Base-by-base conservation (phyloP, 1,284 basidiomycete species). In the Abortiporus biennis region DNA sequence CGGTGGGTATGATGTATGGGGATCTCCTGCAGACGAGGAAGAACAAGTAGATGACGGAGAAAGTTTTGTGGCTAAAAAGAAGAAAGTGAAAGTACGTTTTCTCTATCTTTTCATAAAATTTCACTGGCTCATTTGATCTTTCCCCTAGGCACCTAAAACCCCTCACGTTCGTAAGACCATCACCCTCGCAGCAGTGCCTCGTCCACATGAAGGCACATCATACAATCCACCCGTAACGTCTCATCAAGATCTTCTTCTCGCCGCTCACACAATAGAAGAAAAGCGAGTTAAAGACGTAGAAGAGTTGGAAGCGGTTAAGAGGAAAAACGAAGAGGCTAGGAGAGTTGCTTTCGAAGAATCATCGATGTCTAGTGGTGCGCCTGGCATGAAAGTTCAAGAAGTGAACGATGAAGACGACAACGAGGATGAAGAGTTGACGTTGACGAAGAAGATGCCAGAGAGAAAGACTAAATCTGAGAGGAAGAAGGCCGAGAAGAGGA, bases 161-260 rank as follows among this genome's bases (percentile, higher is more conserved):
- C 58, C 61, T 19, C 68, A 76, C 46, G 72, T 74, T 0, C 71
- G 72, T 34, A 68, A 73, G 13, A 43, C 61, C 17, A 88, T 87
- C 42, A 63, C 71, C 6, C 49, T 83, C 0, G 76, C 84, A 3
- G 84, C 89, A 0, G 74, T 94, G 1, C 62, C 75, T 1, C 62
- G 78, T 4, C 95, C 95, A 0, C 89, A 91, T 50, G 80, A 83
- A 21, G 95, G 95, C 15, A 77, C 84, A 4, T 94, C 91, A n/a
- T 98, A 99, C 65, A 98, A 98, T 61, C 95, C 95, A 0, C 78
- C 82, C 0, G 79, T 76, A 12, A 72, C 77, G 6, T 78, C 84
- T 1, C 91, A 97, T 59, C 76, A 82, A 44, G 78, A 79, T 35
- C 76, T 97, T 2, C 63, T 99, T 13, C 67, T 76, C 11, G 58